Conservation (phyloP, 1,284 basidiomycete species). For the Bondarzewia mesenterica region DNA sequence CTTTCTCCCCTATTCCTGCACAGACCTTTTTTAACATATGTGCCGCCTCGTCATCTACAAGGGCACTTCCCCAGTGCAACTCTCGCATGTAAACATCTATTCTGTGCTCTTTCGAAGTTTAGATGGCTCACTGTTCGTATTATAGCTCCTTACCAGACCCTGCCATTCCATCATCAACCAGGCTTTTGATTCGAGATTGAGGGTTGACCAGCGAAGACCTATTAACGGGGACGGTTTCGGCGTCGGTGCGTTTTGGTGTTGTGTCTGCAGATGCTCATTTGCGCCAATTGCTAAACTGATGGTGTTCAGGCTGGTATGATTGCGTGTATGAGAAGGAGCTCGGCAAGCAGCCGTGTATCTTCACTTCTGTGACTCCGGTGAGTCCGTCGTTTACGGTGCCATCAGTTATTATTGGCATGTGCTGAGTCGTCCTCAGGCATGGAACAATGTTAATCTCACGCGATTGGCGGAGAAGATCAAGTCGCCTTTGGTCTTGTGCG, state of each 20-base stretch:
- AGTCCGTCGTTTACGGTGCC: constrained; percentile 19
- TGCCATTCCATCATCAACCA: constrained; percentile 96
- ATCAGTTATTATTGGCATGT: not conserved
- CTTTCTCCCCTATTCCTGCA: not conserved
- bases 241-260: constrained; percentile 58
- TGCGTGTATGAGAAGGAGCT: constrained; percentile 72
- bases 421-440: constrained; percentile 47
- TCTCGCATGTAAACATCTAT: constrained; percentile 60
- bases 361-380: constrained; percentile 92
- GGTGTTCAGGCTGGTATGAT: constrained; percentile 72
- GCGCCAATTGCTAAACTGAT: not conserved
- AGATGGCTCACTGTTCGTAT: constrained; percentile 8
- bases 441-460: constrained; percentile 89
- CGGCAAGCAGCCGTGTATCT: constrained; percentile 86
- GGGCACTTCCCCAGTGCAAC: constrained; percentile 79
- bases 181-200: constrained; percentile 84
- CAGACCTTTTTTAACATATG: constrained; percentile 42
- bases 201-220: constrained; percentile 73
- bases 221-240: constrained; percentile 98
- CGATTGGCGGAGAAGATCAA: constrained; percentile 93
- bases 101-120: constrained; percentile 5
- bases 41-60: constrained; percentile 91
- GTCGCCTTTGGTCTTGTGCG: constrained; percentile 87
- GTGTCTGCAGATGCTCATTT: not conserved
- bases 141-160: constrained; percentile 79